A percentile compares a stretch with the other conserved stretches of the same genome.
phyloP scores from a whole-genome alignment of 192 early-diverging fungal genomes.

The Backusella australiensis region DNA sequence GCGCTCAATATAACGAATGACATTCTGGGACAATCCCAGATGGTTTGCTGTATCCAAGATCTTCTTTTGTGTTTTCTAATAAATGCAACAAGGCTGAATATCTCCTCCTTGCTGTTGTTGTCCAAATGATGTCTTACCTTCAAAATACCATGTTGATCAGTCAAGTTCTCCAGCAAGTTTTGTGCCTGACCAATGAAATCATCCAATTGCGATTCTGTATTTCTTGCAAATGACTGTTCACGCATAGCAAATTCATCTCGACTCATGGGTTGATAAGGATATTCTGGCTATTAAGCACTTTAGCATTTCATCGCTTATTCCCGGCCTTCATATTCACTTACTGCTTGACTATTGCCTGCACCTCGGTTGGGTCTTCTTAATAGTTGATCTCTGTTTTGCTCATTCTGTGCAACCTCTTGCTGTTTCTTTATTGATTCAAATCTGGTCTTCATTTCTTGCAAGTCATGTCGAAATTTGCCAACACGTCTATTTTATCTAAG shows the following conservation, averaged over 20 bases:
- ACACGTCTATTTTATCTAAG: conserved; percentile 40
- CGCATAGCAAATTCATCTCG: conserved; percentile 39
- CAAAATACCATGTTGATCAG: conserved; percentile 53
- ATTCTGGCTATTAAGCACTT: conserved; percentile 33
- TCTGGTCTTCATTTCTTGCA: conserved; percentile 41
- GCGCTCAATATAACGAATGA: conserved; percentile 57
- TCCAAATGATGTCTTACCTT: conserved; percentile 39
- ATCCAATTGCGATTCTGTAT: conserved; percentile 48
- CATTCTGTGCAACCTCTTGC: conserved; percentile 37
- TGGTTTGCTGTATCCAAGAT: conserved; percentile 56
- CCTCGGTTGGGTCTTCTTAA: conserved; percentile 41
- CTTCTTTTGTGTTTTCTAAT: conserved; percentile 54
- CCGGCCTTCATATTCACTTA: too few species aligned
- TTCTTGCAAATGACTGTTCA: conserved; percentile 45
- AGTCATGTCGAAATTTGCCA: conserved; percentile 50
- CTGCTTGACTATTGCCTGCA: not conserved
- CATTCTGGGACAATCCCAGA: conserved; percentile 58
- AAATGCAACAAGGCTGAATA: not conserved
- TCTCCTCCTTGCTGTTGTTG: not conserved
- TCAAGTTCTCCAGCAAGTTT: conserved; percentile 46
- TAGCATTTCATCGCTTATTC: not conserved
- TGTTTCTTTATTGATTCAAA: conserved; percentile 48
- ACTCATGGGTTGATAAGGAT: conserved; percentile 44
- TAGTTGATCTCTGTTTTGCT: conserved; percentile 45
- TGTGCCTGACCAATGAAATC: conserved; percentile 54